Conservation (phyloP, 2,329 filamentous ascomycete species). For the Cryphonectria nitschkei region DNA sequence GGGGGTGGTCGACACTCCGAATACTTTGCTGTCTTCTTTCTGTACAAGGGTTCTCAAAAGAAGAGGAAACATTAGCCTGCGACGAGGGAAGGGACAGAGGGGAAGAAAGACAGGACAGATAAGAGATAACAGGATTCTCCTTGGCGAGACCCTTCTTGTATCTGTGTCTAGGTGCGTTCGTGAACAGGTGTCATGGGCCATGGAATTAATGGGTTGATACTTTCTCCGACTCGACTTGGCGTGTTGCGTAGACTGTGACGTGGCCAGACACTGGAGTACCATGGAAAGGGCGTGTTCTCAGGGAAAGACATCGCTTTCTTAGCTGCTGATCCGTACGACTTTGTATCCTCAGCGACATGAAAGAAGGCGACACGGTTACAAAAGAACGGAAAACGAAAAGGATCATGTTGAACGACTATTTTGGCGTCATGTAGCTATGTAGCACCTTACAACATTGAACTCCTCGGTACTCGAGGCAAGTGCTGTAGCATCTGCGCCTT, state of each 20-base stretch:
- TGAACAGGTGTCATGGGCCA: not conserved
- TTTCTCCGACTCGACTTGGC: not conserved
- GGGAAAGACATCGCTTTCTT: not conserved
- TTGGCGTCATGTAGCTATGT: too few relatives aligned
- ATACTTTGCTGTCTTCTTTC: not conserved
- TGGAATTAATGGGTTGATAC: not conserved
- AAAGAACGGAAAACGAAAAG: not conserved
- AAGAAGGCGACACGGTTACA: not conserved
- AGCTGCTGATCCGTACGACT: not conserved
- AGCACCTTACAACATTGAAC: not conserved
- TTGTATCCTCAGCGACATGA: not conserved
- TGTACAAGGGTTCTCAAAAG: not conserved
- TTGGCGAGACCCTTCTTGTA: not conserved
- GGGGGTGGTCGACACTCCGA: not conserved
- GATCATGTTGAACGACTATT: not conserved
- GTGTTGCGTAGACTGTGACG: slow-evolving; percentile 8
- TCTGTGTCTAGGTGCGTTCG: not conserved
- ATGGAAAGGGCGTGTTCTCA: not conserved
- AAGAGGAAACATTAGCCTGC: not conserved
- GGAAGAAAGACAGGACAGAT: not conserved
- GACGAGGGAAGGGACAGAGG: not conserved
- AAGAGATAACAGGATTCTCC: not conserved
- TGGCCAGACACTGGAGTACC: not conserved
- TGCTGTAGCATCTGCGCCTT: not conserved
- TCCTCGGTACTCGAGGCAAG: not conserved